Percentiles rank a stretch among this genome's conserved stretches.
phyloP scores from a whole-genome alignment of 352 stramenopile species.

The Phytophthora pistaciae region DNA sequence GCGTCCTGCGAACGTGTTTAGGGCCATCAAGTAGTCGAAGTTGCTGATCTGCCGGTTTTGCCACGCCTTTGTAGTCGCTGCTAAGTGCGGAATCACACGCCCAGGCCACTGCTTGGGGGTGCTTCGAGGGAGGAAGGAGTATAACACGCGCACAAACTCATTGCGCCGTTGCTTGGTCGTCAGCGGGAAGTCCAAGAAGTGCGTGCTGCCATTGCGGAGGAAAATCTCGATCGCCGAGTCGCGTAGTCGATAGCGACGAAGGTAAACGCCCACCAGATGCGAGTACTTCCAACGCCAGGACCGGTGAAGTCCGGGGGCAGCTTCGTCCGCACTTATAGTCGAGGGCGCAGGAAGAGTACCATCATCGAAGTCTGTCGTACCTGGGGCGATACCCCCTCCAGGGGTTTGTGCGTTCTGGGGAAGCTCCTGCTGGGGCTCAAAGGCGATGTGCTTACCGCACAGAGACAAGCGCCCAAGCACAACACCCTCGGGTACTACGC shows the following conservation, averaged over 20 bases:
- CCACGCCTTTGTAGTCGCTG: constrained; percentile 78
- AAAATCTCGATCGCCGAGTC: constrained; percentile 90
- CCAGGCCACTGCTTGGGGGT: constrained; percentile 85
- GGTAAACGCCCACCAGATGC: constrained; percentile 76
- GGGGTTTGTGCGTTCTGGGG: constrained; percentile 16
- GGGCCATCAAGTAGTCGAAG: constrained; percentile 98
- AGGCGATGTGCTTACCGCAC: constrained; percentile 67
- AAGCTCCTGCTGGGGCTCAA: constrained; percentile 58
- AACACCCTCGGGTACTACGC: constrained; percentile 81
- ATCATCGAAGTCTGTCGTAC: constrained; percentile 32
- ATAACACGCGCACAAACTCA: constrained; percentile 74
- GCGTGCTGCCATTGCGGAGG: constrained; percentile 75
- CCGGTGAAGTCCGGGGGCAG: constrained; percentile 70
- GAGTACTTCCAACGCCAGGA: constrained; percentile 88
- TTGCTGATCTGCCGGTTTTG: constrained; percentile 85
- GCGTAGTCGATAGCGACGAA: constrained; percentile 82
- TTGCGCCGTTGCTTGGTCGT: constrained; percentile 81
- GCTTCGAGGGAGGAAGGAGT: constrained; percentile 76
- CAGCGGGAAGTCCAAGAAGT: constrained; percentile 86
- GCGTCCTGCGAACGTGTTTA: constrained; percentile 92
- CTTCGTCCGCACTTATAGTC: constrained; percentile 49
- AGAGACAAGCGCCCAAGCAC: constrained; percentile 75
- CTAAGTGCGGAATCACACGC: constrained; percentile 54
- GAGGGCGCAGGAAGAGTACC: constrained; percentile 15
- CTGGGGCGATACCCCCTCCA: constrained; percentile 9